Percentiles rank a stretch among this genome's conserved stretches.
These are phyloP conservation scores for Suillus spraguei DNA, from an alignment of 768 basidiomycete species.

Conservation along the genomic window DNA sequence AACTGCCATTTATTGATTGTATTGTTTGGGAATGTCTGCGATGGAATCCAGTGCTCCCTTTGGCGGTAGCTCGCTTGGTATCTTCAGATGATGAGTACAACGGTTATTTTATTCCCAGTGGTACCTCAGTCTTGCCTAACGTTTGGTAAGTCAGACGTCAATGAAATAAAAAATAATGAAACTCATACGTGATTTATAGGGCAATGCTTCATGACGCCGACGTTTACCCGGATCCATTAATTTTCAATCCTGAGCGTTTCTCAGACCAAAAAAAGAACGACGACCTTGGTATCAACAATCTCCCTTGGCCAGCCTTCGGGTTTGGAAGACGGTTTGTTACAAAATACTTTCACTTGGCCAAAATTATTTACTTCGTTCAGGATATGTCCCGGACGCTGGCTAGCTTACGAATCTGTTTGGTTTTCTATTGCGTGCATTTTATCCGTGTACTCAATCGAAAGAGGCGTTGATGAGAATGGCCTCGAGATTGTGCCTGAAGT, in stretches of 20 bases:
- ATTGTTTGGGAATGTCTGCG: constrained; percentile 38
- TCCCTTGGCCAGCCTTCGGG: constrained; percentile 42
- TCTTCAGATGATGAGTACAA: constrained; percentile 47
- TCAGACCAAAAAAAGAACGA: constrained; percentile 28
- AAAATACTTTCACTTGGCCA: background rate
- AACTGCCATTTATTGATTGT: constrained; percentile 44
- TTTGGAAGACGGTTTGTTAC: constrained; percentile 40
- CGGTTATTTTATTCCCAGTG: constrained; percentile 48
- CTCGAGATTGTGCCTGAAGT: constrained; percentile 34
- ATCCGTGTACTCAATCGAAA: constrained; percentile 41
- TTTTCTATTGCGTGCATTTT: constrained; percentile 44
- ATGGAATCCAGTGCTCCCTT: constrained; percentile 44
- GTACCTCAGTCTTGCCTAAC: constrained; percentile 47
- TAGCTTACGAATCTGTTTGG: constrained; percentile 48
- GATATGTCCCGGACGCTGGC: constrained; percentile 46
- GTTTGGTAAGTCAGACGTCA: constrained; percentile 40
- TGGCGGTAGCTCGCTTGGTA: constrained; percentile 24
- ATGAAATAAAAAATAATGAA: constrained; percentile 12
- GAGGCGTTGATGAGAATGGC: constrained; percentile 36
- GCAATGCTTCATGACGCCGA: constrained; percentile 42
- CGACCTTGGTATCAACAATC: constrained; percentile 34
- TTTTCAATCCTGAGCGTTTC: constrained; percentile 43
- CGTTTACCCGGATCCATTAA: constrained; percentile 42
- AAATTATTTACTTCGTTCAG: constrained; percentile 24
- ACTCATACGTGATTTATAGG: constrained; percentile 33